A percentile compares a stretch with the other conserved stretches of the same genome.
Evolutionary conservation across 805 yeast species (phyloP).

Genomic region (Phaffomyces opuntiae): DNA sequence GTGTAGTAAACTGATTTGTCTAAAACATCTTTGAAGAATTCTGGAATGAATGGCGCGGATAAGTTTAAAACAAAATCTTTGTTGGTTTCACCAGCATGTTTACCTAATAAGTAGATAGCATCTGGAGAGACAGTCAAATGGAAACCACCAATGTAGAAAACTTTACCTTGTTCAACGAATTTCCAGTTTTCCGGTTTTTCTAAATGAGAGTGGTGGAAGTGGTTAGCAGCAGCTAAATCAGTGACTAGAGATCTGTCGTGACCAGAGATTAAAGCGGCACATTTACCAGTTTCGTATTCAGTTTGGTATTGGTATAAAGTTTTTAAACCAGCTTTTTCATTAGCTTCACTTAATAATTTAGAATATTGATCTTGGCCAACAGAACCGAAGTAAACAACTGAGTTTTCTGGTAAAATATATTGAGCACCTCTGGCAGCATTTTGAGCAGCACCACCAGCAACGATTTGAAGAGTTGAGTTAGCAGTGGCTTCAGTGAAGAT

Average conservation of each 20-base stretch:
- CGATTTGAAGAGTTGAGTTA: constrained; percentile 51
- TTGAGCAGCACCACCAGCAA: constrained; percentile 99
- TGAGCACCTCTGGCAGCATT: constrained; percentile 99
- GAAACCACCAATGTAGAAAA: constrained; percentile 96
- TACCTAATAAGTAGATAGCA: constrained; percentile 82
- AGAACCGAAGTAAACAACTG: constrained; percentile 92
- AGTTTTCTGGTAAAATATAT: constrained; percentile 69
- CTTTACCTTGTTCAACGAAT: constrained; percentile 70
- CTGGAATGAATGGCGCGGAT: constrained; percentile 95
- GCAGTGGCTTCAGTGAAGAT: constrained; percentile 74
- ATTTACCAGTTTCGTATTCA: constrained; percentile 84
- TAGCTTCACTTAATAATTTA: constrained; percentile 74
- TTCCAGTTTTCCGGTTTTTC: constrained; percentile 87
- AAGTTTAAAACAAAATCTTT: constrained; percentile 78
- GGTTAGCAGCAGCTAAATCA: constrained; percentile 97
- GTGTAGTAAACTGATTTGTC: constrained; percentile 77
- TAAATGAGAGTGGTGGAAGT: constrained; percentile 84
- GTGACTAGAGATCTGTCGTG: constrained; percentile 89
- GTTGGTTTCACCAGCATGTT: constrained; percentile 81
- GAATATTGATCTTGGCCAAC: constrained; percentile 91
- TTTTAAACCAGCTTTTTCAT: constrained; percentile 79
- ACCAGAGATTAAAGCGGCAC: constrained; percentile 92
- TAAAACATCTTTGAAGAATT: constrained; percentile 89
- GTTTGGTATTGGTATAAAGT: constrained; percentile 80
- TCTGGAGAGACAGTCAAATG: constrained; percentile 97